phyloP scores from a whole-genome alignment of 2,329 filamentous ascomycete species.

The Seiridium cupressi region DNA sequence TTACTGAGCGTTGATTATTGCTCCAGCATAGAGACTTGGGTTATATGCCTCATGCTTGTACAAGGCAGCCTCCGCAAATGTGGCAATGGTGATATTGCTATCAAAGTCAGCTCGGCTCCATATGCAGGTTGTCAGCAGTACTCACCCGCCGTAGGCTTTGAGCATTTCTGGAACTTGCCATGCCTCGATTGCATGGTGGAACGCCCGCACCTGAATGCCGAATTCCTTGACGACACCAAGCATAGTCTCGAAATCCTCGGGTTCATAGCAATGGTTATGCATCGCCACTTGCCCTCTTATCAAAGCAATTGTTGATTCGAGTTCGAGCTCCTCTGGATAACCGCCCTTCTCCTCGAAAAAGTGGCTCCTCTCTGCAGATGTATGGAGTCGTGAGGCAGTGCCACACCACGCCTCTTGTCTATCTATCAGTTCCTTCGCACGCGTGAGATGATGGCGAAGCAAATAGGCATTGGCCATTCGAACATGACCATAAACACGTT shows the following conservation, averaged over 20 bases:
- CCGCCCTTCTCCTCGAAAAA: conserved; percentile 4
- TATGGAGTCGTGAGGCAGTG: not conserved
- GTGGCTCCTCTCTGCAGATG: not conserved
- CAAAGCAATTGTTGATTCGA: conserved; percentile 38
- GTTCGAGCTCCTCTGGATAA: conserved; percentile 31
- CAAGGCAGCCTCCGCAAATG: conserved; percentile 38
- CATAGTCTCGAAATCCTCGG: conserved; percentile 42
- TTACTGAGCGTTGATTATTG: conserved; percentile 34
- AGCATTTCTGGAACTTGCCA: conserved; percentile 39
- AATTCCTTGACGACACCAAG: conserved; percentile 40
- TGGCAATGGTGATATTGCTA: conserved; percentile 39
- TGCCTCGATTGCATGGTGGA: conserved; percentile 38
- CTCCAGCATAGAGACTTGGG: conserved; percentile 36
- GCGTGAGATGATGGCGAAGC: conserved; percentile 36
- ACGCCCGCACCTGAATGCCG: conserved; percentile 37
- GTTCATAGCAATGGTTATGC: conserved; percentile 44
- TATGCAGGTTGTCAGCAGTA: conserved; percentile 2
- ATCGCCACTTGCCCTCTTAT: conserved; percentile 38
- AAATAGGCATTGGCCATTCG: conserved; percentile 39
- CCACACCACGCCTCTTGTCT: conserved; percentile 30
- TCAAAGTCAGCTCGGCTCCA: not conserved
- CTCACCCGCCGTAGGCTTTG: conserved; percentile 34
- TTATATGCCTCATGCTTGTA: conserved; percentile 42
- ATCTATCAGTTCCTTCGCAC: conserved; percentile 31
- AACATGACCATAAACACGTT: conserved; percentile 31